Evolutionary conservation across 306 rosid species (phyloP), one percentile per base, ranked within the genome.

Genomic region (Carpinus fangiana): DNA sequence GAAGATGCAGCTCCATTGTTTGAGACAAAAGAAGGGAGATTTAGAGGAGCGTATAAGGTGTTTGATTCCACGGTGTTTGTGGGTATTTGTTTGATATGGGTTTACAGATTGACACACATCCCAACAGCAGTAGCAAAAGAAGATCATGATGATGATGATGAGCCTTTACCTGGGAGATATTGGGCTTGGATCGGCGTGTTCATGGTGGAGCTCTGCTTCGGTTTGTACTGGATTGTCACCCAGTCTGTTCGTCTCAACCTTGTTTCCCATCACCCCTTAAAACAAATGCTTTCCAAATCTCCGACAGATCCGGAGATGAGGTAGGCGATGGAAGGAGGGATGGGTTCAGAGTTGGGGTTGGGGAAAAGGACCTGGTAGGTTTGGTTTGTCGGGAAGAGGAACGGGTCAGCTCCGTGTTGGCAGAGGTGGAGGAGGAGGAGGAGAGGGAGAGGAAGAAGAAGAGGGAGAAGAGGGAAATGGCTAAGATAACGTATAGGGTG

Each of bases 171-270:
- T 5, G 77, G 80, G 17, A 61, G 74, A 41, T 84, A 28, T 1
- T 28, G 87, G 90, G 74, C 67, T 21, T 85, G 90, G 88, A 74
- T 89, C 31, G 82, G 82, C 18, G 17, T 86, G 80, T 79, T 75
- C 48, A 3, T 75, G 41, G 59, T 83, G 0, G 97, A 92, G 28
- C 0, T 85, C 0, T 16, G 61, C 0, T 92, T 90, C 28, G 86
- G 96, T 12, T 2, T 90, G 2, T 90, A 82, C 70, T 92, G 97
- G 97, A 82, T 92, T 0, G 31, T 85, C 51, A 86, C 91, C 62
- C 97, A 85, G 70, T 85, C 97, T 45, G 52, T 77, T 57, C 90
- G 93, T 11, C 87, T 90, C 90, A 84, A 41, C 12, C 34, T 81
- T 34, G 20, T 78, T 47, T 54, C 26, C 26, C 79, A 72, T 46